Base-by-base conservation (phyloP, 345 rosid genomes). In the Durio zibethinus region DNA sequence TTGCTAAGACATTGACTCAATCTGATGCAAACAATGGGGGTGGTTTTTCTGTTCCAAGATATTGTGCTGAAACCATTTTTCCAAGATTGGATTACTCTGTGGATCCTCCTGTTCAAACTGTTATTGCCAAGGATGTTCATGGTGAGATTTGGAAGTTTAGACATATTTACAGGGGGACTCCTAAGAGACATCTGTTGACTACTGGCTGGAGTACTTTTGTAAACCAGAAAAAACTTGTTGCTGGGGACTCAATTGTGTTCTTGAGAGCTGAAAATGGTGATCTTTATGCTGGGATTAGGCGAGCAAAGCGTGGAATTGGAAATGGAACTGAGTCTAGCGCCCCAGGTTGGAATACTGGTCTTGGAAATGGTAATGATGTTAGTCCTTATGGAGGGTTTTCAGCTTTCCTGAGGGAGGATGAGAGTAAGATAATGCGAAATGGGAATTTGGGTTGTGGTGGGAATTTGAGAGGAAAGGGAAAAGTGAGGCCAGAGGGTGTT, bases 21-120 rank as follows among this genome's bases (percentile, higher is more conserved):
- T 95, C 99, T 20, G 99, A 95, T 80, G 99, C 99, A 5, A 95
- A 95, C 81, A 95, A 95, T 80, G 99, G 99, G 16, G 99, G 99
- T 8, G 99, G 99, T 4, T 95, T 95, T 82, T 95, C 99, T 2
- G 99, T 95, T 14, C 99, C 99, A 0, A 89, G 99, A 50, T 95
- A 95, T 80, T 95, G 99, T 61, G 99, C 99, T 0, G 98, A 95
- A 82, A 93, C 98, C 27, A 95, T 95, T 78, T 95, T 95, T 76
- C 99, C 98, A 0, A 80, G 88, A 68, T 82, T 95, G 76, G 98
- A 95, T 78, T 93, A 93, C 82, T 77, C 88, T 25, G 91, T 88
- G 21, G 96, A 92, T 78, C 99, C 99, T 25, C 99, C 99, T 0
- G 97, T 93, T 4, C 99, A 95, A 90, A 90, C 90, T 45, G 92